Conservation (phyloP, 805 yeast genomes). For the Metschnikowia corniflorae region DNA sequence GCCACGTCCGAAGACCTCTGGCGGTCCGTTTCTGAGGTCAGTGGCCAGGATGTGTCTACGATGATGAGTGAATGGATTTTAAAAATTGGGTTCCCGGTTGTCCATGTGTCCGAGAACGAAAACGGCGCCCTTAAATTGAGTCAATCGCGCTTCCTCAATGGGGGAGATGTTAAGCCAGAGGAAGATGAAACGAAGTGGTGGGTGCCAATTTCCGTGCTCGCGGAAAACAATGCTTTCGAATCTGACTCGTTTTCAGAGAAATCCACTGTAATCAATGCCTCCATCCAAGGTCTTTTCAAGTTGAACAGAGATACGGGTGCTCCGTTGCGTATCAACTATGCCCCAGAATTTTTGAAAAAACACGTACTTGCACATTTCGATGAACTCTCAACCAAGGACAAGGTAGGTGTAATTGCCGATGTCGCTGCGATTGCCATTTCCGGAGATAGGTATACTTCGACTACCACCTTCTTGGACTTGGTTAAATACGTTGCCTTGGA, state of each 20-base stretch:
- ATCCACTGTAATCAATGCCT: not conserved
- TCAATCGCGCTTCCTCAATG: conserved; percentile 60
- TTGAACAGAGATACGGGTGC: conserved; percentile 50
- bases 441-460: conserved; percentile 33
- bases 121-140: conserved; percentile 34
- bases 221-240: not conserved
- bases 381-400: conserved; percentile 43
- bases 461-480: conserved; percentile 44
- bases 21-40: conserved; percentile 58
- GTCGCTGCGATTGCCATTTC: conserved; percentile 46
- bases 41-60: conserved; percentile 55
- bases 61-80: conserved; percentile 73
- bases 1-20: conserved; percentile 75
- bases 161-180: conserved; percentile 56
- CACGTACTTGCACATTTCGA: conserved; percentile 39
- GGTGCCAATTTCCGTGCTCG: conserved; percentile 45
- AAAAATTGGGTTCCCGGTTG: conserved; percentile 69
- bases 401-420: conserved; percentile 55
- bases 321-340: conserved; percentile 53
- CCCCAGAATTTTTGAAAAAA: conserved; percentile 36
- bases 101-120: conserved; percentile 43
- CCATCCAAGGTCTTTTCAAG: conserved; percentile 33
- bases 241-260: conserved; percentile 26
- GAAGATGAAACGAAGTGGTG: conserved; percentile 60
- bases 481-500: conserved; percentile 28